A percentile compares a stretch with the other conserved stretches of the same genome.
Conservation (phyloP, 306 rosid species). For the Phaseolus lunatus region DNA sequence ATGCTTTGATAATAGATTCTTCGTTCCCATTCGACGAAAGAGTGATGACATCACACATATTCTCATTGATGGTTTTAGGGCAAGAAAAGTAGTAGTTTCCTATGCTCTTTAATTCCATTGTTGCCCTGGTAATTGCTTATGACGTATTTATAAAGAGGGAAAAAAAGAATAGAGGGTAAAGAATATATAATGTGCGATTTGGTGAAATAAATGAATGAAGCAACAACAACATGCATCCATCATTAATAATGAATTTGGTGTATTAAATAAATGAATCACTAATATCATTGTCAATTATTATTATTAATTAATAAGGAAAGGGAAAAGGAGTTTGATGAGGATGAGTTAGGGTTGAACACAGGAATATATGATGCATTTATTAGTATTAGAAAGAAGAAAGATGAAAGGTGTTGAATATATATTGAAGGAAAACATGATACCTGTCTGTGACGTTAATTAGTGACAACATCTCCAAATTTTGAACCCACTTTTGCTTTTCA, state of each 20-base stretch:
- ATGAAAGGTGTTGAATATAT: conserved; percentile 40
- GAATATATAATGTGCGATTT: conserved; percentile 33
- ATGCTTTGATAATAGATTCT: conserved; percentile 24
- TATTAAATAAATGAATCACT: no score
- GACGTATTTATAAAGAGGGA: neutral
- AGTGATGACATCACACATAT: conserved; percentile 32
- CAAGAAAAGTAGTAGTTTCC: neutral
- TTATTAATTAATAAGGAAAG: conserved; percentile 23
- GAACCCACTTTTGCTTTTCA: conserved; percentile 29
- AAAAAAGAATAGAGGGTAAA: neutral
- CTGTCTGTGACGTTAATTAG: conserved; percentile 45
- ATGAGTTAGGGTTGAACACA: conserved; percentile 31
- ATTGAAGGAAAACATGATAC: conserved; percentile 46
- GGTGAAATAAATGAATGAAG: conserved; percentile 58
- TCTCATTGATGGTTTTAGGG: neutral
- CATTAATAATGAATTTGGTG: conserved; percentile 47
- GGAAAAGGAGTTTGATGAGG: conserved; percentile 48
- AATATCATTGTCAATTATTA: conserved; percentile 37
- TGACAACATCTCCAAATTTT: conserved; percentile 32
- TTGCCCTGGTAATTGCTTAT: conserved; percentile 19
- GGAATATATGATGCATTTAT: conserved; percentile 53
- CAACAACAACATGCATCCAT: conserved; percentile 44
- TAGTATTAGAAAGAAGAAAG: conserved; percentile 27
- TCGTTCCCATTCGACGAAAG: conserved; percentile 14
- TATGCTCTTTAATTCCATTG: conserved; percentile 7